Evolutionary conservation across 2,329 filamentous ascomycete species (phyloP), one percentile per base, ranked within the genome.

Genomic region (Aciculosporium take): DNA sequence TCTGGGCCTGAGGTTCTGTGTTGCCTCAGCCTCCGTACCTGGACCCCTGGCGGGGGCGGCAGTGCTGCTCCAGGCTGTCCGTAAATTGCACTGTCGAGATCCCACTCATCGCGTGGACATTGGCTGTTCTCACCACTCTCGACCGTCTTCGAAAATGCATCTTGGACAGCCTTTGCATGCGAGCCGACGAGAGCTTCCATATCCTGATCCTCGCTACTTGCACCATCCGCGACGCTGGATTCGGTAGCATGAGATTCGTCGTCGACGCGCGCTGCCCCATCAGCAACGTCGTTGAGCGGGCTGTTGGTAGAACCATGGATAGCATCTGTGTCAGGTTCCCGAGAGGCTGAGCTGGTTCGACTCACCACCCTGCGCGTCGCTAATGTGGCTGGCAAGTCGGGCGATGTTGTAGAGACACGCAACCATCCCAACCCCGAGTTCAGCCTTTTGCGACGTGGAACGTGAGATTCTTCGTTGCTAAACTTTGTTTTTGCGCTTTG

Each of bases 61-160:
- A 30, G 45, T 20, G 47, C 40, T n/a, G 48, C 47, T 15, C 37
- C 40, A n/a, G 45, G 45, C 31, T 64, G 59, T 24, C 53, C 51
- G 42, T 68, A 67, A 25, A 68, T 65, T 10, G 56, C 51, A 3
- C 51, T 46, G 42, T 67, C 64, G 27, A 68, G 62, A 13, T 53
- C 55, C 9, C 40, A 43, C 3, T 56, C 50, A 38, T 48, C 44
- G 33, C 29, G 23, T 18, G 30, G 12, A 34, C n/a, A 9, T 8
- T 8, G 17, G 17, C n/a, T 12, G 3, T 7, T 34, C 15, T 28
- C 6, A 6, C 23, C 15, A 5, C 18, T 28, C 15, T 28, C 15
- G 9, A 24, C 23, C 27, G 15, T 8, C 24, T 20, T 28, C 24
- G 24, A 15, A 28, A 28, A 24, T 8, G 3, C 7, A 4, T 15